A percentile compares a stretch with the other conserved stretches of the same genome.
These are phyloP conservation scores for Vitellaria paradoxa DNA, from an alignment of 179 eudicot genomes.

Conservation along the genomic window DNA sequence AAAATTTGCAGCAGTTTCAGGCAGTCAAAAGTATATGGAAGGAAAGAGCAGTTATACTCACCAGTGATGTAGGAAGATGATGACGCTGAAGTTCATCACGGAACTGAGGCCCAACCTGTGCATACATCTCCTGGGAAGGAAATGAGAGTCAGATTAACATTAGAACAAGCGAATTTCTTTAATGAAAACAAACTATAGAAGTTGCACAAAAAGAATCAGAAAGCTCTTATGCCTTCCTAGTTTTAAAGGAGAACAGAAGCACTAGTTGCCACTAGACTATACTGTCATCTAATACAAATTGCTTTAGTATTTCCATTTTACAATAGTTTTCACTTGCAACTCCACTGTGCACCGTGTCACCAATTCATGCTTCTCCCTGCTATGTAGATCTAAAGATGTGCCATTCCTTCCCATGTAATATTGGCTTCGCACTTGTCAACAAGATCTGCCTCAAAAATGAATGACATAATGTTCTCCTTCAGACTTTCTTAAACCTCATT, in stretches of 20 bases:
- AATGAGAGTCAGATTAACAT: background rate
- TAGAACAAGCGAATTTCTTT: background rate
- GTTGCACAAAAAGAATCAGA: background rate
- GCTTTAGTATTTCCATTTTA: background rate
- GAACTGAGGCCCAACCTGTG: slow-evolving; percentile 88
- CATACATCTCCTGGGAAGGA: slow-evolving; percentile 81
- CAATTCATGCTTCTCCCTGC: background rate
- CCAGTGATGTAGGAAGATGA: slow-evolving; percentile 82
- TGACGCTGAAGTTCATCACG: slow-evolving; percentile 90
- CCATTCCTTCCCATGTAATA: background rate
- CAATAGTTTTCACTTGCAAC: background rate
- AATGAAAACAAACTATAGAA: background rate
- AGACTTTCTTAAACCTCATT: background rate
- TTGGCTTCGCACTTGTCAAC: background rate
- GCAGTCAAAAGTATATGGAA: background rate
- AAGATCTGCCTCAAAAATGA: background rate
- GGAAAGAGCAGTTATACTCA: slow-evolving; percentile 16
- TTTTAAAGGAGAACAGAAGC: background rate
- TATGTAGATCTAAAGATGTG: background rate
- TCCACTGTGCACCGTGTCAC: background rate
- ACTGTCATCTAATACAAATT: no score
- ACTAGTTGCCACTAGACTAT: background rate
- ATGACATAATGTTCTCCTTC: background rate
- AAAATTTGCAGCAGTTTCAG: background rate
- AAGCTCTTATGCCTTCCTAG: background rate